Percentiles rank a stretch among this genome's conserved stretches.
Evolutionary conservation across 352 stramenopile species (phyloP).

Genomic region (Pythium biforme): DNA sequence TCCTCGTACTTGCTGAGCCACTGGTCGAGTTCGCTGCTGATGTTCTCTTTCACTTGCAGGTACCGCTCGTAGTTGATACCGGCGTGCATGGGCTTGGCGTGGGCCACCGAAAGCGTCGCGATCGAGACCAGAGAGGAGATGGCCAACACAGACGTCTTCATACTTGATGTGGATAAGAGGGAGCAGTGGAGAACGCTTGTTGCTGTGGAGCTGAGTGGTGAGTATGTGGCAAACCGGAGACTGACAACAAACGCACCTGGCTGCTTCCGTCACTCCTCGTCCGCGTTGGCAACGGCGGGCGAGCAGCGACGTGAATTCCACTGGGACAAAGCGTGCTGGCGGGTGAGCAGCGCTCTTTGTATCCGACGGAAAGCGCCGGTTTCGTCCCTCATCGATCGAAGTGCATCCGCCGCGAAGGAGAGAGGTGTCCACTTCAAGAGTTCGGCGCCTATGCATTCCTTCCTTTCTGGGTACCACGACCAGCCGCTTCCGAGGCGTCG

Average conservation of each 20-base stretch:
- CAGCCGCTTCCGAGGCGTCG: constrained; percentile 6
- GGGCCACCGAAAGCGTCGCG: neutral
- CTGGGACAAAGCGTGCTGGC: neutral
- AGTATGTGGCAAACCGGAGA: constrained; percentile 4
- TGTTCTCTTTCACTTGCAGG: constrained; percentile 42
- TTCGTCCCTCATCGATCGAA: neutral
- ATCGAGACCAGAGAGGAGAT: neutral
- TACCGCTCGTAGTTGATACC: constrained; percentile 47
- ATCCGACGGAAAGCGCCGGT: neutral
- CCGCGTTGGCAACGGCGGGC: too few species aligned
- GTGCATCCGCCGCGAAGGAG: neutral
- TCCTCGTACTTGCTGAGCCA: constrained; percentile 43
- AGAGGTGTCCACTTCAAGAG: constrained; percentile 4
- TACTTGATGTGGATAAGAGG: neutral
- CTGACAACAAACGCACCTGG: neutral
- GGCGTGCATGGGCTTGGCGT: constrained; percentile 26
- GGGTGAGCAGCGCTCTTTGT: constrained; percentile 1
- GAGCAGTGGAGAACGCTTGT: neutral
- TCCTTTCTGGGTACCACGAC: neutral
- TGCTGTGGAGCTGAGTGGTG: neutral
- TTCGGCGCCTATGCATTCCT: neutral
- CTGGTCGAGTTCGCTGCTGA: constrained; percentile 39
- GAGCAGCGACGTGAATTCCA: constrained; percentile 2
- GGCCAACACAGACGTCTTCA: neutral
- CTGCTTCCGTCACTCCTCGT: too few species aligned